phyloP scores from a whole-genome alignment of 768 basidiomycete genomes.

The Podaxis pistillaris region DNA sequence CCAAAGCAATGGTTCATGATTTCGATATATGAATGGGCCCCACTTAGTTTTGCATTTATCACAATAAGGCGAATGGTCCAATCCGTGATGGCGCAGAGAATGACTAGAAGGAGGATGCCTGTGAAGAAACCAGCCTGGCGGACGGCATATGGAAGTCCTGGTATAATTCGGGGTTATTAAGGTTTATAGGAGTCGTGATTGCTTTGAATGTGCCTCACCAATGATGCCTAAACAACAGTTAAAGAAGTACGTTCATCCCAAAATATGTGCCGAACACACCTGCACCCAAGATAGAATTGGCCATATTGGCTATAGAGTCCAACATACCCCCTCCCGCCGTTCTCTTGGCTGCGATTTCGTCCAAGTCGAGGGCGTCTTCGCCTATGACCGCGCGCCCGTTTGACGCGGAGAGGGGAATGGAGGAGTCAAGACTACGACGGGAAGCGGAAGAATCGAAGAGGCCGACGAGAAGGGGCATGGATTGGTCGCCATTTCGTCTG shows the following conservation, averaged over 20 bases:
- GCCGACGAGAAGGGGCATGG: slow-evolving; percentile 78
- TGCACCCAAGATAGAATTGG: slow-evolving; percentile 93
- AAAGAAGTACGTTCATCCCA: slow-evolving; percentile 10
- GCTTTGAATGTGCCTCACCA: slow-evolving; percentile 39
- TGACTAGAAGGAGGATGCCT: slow-evolving; percentile 78
- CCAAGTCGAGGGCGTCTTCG: slow-evolving; percentile 54
- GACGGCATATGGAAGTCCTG: slow-evolving; percentile 92
- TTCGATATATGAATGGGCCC: slow-evolving; percentile 87
- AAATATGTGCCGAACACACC: slow-evolving; percentile 43
- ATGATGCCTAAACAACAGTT: slow-evolving; percentile 56
- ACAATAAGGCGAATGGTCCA: slow-evolving; percentile 99
- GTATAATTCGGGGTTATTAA: not conserved
- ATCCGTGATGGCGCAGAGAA: slow-evolving; percentile 84
- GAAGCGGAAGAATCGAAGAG: slow-evolving; percentile 65
- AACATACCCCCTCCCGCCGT: slow-evolving; percentile 71
- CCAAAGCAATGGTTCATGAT: slow-evolving; percentile 96
- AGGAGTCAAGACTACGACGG: slow-evolving; percentile 56
- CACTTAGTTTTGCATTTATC: slow-evolving; percentile 93
- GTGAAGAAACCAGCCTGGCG: slow-evolving; percentile 92
- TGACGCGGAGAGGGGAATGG: slow-evolving; percentile 42
- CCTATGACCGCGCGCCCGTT: slow-evolving; percentile 32
- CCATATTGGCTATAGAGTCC: slow-evolving; percentile 89
- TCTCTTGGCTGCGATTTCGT: slow-evolving; percentile 67
- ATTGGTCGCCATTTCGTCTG: slow-evolving; percentile 44
- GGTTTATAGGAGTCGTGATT: not conserved